Conservation (phyloP, 2,329 filamentous ascomycete genomes). For the Hymenotorrendiella dingleyae region DNA sequence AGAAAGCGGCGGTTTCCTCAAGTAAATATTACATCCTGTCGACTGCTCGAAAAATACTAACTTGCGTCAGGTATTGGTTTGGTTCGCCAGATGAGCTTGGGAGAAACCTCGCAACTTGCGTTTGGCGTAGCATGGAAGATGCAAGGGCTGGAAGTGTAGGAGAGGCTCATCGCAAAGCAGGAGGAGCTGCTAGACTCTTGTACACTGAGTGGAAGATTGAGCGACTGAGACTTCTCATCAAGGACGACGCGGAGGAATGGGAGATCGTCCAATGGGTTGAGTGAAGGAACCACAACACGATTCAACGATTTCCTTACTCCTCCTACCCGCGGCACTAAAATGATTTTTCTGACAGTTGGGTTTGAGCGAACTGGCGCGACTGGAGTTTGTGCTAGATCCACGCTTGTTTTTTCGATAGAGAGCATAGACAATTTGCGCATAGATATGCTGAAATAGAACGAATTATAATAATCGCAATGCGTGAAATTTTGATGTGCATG, state of each 20-base stretch:
- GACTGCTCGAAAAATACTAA: conserved; percentile 5
- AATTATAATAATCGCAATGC: no score
- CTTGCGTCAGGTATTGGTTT: conserved; percentile 70
- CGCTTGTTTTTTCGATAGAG: no score
- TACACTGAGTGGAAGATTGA: conserved; percentile 66
- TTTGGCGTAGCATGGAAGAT: conserved; percentile 57
- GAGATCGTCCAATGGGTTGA: conserved; percentile 53
- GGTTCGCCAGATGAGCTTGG: conserved; percentile 63
- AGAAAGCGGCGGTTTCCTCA: conserved; percentile 73
- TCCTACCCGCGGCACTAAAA: no score
- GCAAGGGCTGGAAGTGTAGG: conserved; percentile 54
- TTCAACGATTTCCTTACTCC: no score
- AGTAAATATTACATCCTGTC: conserved; percentile 40
- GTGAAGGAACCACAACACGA: conserved; percentile 11
- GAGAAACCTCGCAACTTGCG: conserved; percentile 75
- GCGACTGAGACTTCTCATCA: conserved; percentile 62
- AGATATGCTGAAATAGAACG: no score
- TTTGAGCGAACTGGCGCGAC: no score
- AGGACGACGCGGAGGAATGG: conserved; percentile 60
- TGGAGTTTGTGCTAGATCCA: no score
- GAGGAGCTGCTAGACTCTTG: conserved; percentile 55
- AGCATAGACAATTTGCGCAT: no score
- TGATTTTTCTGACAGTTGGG: no score
- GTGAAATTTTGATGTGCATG: no score
- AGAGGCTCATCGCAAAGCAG: conserved; percentile 59